These are phyloP conservation scores for Hypoxylon intermedium DNA, from an alignment of 495 filamentous ascomycete genomes.

Conservation along the genomic window DNA sequence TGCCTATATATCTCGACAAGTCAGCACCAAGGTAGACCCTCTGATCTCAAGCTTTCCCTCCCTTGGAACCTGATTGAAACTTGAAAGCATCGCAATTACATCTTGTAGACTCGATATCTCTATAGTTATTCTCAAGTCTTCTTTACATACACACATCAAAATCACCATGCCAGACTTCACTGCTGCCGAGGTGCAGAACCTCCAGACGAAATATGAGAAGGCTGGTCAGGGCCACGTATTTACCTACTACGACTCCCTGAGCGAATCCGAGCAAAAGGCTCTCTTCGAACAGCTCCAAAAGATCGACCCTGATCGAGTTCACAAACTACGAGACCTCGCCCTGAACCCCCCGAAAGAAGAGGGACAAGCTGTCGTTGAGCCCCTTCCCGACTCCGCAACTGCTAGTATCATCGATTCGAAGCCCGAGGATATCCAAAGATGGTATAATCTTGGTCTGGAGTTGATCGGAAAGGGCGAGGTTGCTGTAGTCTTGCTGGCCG, in stretches of 20 bases:
- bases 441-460: constrained; percentile 85
- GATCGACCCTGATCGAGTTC: constrained; percentile 83
- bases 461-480: constrained; percentile 88
- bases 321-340: constrained; percentile 80
- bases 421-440: constrained; percentile 76
- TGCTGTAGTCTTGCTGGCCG: constrained; percentile 94
- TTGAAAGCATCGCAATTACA: neutral
- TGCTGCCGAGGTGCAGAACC: constrained; percentile 71
- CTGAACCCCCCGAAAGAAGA: constrained; percentile 74
- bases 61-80: neutral
- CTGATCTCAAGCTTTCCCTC: neutral
- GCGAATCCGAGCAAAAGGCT: constrained; percentile 70
- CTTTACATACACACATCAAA: too few relatives aligned
- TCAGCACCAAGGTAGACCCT: neutral
- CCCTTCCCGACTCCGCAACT: constrained; percentile 84
- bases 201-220: constrained; percentile 77
- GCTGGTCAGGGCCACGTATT: constrained; percentile 91
- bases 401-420: constrained; percentile 93
- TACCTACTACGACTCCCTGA: constrained; percentile 84
- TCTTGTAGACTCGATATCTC: neutral
- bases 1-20: neutral
- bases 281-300: constrained; percentile 81
- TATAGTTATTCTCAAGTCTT: neutral
- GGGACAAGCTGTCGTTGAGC: constrained; percentile 73
- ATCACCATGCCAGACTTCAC: constrained; percentile 65